These are phyloP conservation scores for Blastobotrys chiropterorum DNA, from an alignment of 805 yeast species.

Conservation along the genomic window DNA sequence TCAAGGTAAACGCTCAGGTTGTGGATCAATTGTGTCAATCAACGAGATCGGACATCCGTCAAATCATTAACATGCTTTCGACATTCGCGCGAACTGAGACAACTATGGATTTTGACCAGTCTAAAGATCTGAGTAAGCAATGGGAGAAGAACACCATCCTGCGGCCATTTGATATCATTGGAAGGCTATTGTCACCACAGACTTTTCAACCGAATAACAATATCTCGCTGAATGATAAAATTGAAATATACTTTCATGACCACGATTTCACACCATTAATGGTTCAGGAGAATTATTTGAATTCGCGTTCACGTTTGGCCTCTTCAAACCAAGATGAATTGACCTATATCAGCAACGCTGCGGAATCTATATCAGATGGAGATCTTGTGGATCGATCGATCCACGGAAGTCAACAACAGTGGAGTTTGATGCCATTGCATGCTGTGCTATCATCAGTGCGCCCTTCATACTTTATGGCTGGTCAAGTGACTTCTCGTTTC, in stretches of 20 bases:
- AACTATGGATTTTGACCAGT: slow-evolving; percentile 53
- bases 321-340: slow-evolving; percentile 40
- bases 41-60: slow-evolving; percentile 88
- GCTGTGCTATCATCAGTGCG: slow-evolving; percentile 78
- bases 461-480: slow-evolving; percentile 65
- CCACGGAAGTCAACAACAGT: slow-evolving; percentile 86
- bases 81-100: slow-evolving; percentile 74
- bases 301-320: slow-evolving; percentile 36
- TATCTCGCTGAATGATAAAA: slow-evolving; percentile 69
- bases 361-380: slow-evolving; percentile 79
- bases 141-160: slow-evolving; percentile 91
- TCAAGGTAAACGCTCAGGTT: slow-evolving; percentile 71
- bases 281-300: slow-evolving; percentile 89
- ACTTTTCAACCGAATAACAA: slow-evolving; percentile 47
- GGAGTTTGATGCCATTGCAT: slow-evolving; percentile 90
- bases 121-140: slow-evolving; percentile 52
- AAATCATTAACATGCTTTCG: slow-evolving; percentile 82
- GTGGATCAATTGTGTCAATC: slow-evolving; percentile 80
- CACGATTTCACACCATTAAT: slow-evolving; percentile 90
- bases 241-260: slow-evolving; percentile 88
- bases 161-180: slow-evolving; percentile 87
- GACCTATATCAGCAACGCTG: slow-evolving; percentile 64
- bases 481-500: slow-evolving; percentile 53
- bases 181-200: slow-evolving; percentile 55
- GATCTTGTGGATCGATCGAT: slow-evolving; percentile 78